Evolutionary conservation across 2,329 filamentous ascomycete genomes (phyloP).

Genomic region (Nannizziopsis barbatae): DNA sequence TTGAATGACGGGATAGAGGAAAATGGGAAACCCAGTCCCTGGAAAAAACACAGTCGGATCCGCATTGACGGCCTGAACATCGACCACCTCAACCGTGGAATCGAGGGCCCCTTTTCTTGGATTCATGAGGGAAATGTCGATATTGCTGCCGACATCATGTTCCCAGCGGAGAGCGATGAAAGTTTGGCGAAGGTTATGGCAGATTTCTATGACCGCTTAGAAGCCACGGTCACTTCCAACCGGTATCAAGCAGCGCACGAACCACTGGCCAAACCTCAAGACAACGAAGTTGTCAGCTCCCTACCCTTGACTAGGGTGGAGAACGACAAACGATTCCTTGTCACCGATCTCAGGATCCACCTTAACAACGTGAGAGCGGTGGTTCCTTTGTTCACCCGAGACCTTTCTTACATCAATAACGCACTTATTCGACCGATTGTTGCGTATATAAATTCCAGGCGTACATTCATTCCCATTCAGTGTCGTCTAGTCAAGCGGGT

Average conservation of each 20-base stretch:
- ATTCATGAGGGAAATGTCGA: conserved; percentile 96
- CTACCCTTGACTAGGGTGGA: conserved; percentile 15
- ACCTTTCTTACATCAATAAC: conserved; percentile 92
- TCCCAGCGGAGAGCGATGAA: conserved; percentile 77
- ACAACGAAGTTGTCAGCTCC: neutral
- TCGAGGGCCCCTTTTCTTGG: conserved; percentile 92
- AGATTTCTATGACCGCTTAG: conserved; percentile 93
- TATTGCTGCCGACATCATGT: conserved; percentile 90
- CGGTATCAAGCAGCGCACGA: conserved; percentile 39
- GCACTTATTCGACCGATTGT: conserved; percentile 91
- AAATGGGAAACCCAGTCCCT: conserved; percentile 57
- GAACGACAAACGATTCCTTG: conserved; percentile 65
- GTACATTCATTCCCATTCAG: conserved; percentile 88
- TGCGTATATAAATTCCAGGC: conserved; percentile 92
- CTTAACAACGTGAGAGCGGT: conserved; percentile 89
- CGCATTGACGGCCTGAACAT: conserved; percentile 90
- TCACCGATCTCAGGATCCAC: conserved; percentile 91
- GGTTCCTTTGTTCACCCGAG: conserved; percentile 81
- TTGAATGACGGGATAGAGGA: conserved; percentile 46
- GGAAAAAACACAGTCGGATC: conserved; percentile 92
- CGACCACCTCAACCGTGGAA: conserved; percentile 86
- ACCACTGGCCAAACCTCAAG: neutral
- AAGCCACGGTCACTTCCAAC: conserved; percentile 78
- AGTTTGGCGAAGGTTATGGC: conserved; percentile 87
- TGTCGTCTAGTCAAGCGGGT: conserved; percentile 87